These are phyloP conservation scores for Aspergillus diversus DNA, from an alignment of 495 filamentous ascomycete genomes.

Conservation along the genomic window DNA sequence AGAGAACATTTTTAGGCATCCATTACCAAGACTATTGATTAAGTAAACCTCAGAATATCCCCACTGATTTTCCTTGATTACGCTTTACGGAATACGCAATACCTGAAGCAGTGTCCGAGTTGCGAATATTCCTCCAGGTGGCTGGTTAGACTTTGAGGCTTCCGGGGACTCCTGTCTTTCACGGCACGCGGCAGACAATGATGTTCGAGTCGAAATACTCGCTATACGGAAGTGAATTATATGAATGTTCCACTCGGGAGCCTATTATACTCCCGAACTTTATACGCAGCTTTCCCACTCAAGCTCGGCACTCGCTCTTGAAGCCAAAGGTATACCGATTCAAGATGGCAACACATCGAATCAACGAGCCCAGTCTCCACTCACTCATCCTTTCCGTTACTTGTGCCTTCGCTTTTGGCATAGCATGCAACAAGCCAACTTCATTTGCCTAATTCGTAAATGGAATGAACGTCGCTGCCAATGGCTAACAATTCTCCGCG, in stretches of 20 bases:
- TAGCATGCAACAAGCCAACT: too few relatives aligned
- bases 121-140: not conserved
- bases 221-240: not conserved
- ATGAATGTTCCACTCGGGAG: not conserved
- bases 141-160: too few relatives aligned
- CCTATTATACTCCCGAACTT: slow-evolving; percentile 2
- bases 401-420: too few relatives aligned
- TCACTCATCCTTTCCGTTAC: too few relatives aligned
- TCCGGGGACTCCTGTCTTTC: too few relatives aligned
- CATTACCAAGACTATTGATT: not conserved
- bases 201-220: not conserved
- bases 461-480: too few relatives aligned
- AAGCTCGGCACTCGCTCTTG: not conserved
- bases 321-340: not conserved
- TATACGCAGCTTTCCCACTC: not conserved
- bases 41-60: not conserved
- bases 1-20: not conserved
- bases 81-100: not conserved
- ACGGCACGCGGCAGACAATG: slow-evolving; percentile 1
- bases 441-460: too few relatives aligned
- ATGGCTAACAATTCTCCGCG: too few relatives aligned
- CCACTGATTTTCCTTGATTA: not conserved
- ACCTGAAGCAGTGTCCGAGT: not conserved
- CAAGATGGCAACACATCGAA: too few relatives aligned
- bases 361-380: too few relatives aligned